Percentiles rank a stretch among this genome's conserved stretches.
These are phyloP conservation scores for Talaromyces sp. DNA, from an alignment of 2,329 filamentous ascomycete genomes.

Conservation along the genomic window DNA sequence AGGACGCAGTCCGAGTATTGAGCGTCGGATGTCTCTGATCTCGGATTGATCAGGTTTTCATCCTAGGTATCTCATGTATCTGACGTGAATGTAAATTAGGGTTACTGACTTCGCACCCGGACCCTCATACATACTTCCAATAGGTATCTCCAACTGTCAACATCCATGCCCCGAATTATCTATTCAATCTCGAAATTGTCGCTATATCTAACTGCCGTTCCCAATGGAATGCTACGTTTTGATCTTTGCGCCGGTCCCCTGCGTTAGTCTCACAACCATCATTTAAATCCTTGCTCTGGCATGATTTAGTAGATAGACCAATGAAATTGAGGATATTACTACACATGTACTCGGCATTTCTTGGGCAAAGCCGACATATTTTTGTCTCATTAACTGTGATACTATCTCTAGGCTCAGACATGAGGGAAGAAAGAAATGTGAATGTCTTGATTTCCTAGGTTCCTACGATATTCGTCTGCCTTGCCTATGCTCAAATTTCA, in stretches of 20 bases:
- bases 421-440: neutral
- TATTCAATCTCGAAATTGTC: neutral
- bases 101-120: neutral
- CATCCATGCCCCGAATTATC: neutral
- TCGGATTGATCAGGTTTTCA: neutral
- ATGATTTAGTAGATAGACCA: neutral
- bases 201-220: neutral
- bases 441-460: neutral
- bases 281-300: slow-evolving; percentile 1
- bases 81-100: neutral
- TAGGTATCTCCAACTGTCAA: neutral
- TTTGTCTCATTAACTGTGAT: neutral
- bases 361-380: neutral
- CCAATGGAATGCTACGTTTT: neutral
- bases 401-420: neutral
- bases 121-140: neutral
- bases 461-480: neutral
- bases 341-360: neutral
- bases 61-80: neutral
- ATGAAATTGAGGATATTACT: neutral
- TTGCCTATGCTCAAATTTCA: neutral
- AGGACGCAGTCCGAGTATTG: neutral
- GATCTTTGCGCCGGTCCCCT: neutral
- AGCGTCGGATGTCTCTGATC: neutral
- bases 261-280: slow-evolving; percentile 6